These are phyloP conservation scores for Diaporthe velutina DNA, from an alignment of 2,329 filamentous ascomycete species.

Conservation along the genomic window DNA sequence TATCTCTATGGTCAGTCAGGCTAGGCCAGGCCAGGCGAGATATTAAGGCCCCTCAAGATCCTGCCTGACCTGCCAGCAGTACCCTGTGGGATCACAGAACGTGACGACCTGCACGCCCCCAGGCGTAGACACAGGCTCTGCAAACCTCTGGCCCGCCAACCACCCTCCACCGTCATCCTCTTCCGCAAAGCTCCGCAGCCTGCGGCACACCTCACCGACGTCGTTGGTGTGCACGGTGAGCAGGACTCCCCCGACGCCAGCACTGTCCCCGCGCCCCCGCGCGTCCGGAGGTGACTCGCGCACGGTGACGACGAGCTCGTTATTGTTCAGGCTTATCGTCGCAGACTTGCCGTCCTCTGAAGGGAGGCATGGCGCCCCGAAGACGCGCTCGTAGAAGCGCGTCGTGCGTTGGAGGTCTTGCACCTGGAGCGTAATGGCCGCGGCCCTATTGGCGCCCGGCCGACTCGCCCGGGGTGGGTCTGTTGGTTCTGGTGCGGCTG, in stretches of 20 bases:
- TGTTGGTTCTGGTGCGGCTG: background rate
- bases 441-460: background rate
- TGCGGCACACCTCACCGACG: slow-evolving; percentile 7
- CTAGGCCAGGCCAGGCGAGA: background rate
- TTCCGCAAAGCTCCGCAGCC: background rate
- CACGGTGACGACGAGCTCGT: slow-evolving; percentile 14
- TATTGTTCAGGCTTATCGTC: slow-evolving; percentile 7
- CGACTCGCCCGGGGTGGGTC: background rate
- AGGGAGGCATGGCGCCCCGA: background rate
- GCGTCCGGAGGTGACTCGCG: background rate
- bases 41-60: background rate
- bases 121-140: background rate
- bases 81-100: slow-evolving; percentile 28
- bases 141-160: background rate
- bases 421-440: slow-evolving; percentile 26
- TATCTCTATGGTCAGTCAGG: background rate
- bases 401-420: slow-evolving; percentile 12
- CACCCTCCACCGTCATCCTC: background rate
- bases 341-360: background rate
- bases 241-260: background rate
- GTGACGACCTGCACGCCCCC: slow-evolving; percentile 1
- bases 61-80: slow-evolving; percentile 25
- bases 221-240: slow-evolving; percentile 28
- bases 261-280: background rate
- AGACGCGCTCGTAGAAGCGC: slow-evolving; percentile 27